Evolutionary conservation across 805 yeast genomes (phyloP), one percentile per base, ranked within the genome.

Genomic region (Saturnispora mendoncae): DNA sequence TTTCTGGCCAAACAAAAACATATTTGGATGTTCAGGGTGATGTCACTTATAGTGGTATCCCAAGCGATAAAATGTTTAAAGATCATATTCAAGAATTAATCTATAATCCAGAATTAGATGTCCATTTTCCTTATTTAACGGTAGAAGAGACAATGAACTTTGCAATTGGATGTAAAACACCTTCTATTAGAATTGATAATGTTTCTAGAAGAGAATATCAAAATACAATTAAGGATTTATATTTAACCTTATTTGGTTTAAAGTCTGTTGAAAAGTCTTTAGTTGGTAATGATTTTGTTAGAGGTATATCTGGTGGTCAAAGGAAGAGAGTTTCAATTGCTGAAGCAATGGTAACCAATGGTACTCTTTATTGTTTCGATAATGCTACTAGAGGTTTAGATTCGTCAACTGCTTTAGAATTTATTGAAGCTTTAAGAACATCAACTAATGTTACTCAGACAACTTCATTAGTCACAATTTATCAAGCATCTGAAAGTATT

Each of bases 371-470:
- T 48, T 76, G 83, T 60, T 80, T 84, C 76, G 88, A 84, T 65
- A 84, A 84, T 54, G 81, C 90, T 5, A 84, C 94, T 5, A 74
- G 92, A 65, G 94, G 94, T 52, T 68, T 84, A 45, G 94, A 84
- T 62, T 72, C 92, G 4, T 82, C 92, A 9, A 83, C 92, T 32
- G 94, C 94, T 3, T 66, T 80, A 48, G 88, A 82, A 55, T 84
- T 76, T 53, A 68, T 81, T 31, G 67, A 75, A 46, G 80, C 85
- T 17, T 66, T 84, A 46, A 76, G 82, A 51, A 70, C 47, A 18
- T 33, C 49, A 2, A 42, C 56, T 3, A 36, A 39, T 14, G 33
- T 47, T n/a, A 35, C 44, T 4, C 28, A 43, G 6, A 39, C 43
- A 37, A 39, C 50, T 2, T 45, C 50, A 10, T 23, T 53, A 5